Conservation (phyloP, 176 grass and related monocot genomes). For the Eremochloa ophiuroides region DNA sequence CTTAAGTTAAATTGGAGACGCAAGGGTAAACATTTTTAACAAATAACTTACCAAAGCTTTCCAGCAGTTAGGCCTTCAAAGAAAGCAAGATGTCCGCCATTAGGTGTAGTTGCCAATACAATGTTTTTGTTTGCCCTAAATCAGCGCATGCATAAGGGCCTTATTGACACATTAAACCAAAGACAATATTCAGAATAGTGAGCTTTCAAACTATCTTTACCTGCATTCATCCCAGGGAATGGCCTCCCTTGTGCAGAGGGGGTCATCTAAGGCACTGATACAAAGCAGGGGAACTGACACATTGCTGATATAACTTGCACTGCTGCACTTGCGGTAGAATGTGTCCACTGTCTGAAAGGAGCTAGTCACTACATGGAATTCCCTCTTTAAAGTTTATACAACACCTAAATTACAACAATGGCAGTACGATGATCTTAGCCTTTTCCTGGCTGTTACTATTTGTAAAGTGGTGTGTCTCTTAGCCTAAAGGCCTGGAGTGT, state of each 20-base stretch:
- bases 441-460: neutral
- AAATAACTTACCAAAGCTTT: conserved; percentile 64
- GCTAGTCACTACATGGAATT: conserved; percentile 1
- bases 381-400: neutral
- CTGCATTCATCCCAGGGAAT: conserved; percentile 99
- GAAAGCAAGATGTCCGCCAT: conserved; percentile 88
- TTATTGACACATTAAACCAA: conserved; percentile 7
- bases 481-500: neutral
- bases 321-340: conserved; percentile 90
- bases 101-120: conserved; percentile 83
- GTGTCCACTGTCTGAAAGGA: conserved; percentile 91
- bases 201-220: conserved; percentile 18
- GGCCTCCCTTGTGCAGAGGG: conserved; percentile 89
- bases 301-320: conserved; percentile 61
- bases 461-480: neutral
- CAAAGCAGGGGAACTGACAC: conserved; percentile 78
- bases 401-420: neutral
- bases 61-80: conserved; percentile 81
- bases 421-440: neutral
- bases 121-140: conserved; percentile 82
- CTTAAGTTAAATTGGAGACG: neutral
- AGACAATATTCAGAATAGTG: neutral
- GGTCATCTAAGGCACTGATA: conserved; percentile 94
- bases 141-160: conserved; percentile 11
- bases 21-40: neutral